Conservation (phyloP, 2,329 filamentous ascomycete species). For the Hypoxylon sp. region DNA sequence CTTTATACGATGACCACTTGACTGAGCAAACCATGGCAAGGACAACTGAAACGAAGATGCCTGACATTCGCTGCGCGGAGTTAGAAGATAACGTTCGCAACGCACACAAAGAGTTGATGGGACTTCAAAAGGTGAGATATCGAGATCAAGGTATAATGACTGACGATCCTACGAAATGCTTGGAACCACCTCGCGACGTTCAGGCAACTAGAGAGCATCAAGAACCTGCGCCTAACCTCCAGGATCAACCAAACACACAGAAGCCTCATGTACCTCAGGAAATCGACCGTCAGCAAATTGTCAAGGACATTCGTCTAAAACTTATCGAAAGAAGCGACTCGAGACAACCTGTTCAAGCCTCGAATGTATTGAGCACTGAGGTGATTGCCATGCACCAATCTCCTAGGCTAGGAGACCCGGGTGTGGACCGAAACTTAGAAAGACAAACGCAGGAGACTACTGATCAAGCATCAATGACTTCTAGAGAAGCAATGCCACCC, state of each 20-base stretch:
- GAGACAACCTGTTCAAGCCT: slow-evolving; percentile 9
- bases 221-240: not conserved
- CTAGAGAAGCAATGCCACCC: slow-evolving; percentile 54
- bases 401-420: not conserved
- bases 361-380: not conserved
- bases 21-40: not conserved
- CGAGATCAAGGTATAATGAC: slow-evolving; percentile 45
- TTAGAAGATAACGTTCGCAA: not conserved
- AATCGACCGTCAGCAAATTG: slow-evolving; percentile 30
- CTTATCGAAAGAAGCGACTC: slow-evolving; percentile 4
- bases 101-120: not conserved
- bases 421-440: not conserved
- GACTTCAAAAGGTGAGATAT: slow-evolving; percentile 27
- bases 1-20: slow-evolving; percentile 35
- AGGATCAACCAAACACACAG: not conserved
- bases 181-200: not conserved
- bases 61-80: not conserved
- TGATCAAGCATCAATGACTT: slow-evolving; percentile 45
- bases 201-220: slow-evolving; percentile 9
- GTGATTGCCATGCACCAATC: not conserved
- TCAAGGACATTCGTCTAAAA: slow-evolving; percentile 14
- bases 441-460: slow-evolving; percentile 6
- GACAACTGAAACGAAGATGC: not conserved
- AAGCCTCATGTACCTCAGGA: not conserved
- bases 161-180: slow-evolving; percentile 15